Evolutionary conservation across 768 basidiomycete species (phyloP), one percentile per base, ranked within the genome.

Genomic region (Cystofilobasidium bisporidii): DNA sequence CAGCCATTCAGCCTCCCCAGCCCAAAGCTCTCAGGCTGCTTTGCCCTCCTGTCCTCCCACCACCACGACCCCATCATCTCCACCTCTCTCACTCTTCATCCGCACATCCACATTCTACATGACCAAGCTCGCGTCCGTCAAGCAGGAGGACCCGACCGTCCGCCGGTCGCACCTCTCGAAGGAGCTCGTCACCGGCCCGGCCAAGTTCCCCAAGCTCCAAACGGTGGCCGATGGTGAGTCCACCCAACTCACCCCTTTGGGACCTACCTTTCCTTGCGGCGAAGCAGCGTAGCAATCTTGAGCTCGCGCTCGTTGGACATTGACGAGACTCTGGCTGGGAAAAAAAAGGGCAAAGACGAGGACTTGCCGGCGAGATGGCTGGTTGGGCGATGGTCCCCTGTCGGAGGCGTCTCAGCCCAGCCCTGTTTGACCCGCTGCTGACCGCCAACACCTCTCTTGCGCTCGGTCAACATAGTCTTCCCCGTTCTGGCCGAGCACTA

Each of bases 151-250:
- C 61, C 72, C 75, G 2, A 58, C 72, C 18, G 67, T 75, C 38
- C 70, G 76, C 20, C 43, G 76, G 43, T 74, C 71, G 8, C 64
- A 71, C 48, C 72, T 77, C 17, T 73, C 72, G 3, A 71, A 76
- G 56, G 69, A 72, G 43, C 71, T 77, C 40, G 67, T 77, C 3
- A 71, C 74, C 4, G 26, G 67, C 20, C 76, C 76, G 8, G 71
- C 69, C 10, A 73, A 72, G 12, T 72, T 72, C 28, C 69, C 41
- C 30, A 59, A 71, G 56, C 70, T 77, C 47, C 69, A 71, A 12
- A 70, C 72, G 30, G 74, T 77, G 1, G 73, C 72, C 22, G 76
- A 77, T 60, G 70, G 75, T 60, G 66, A 72, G 71, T 63, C 69
- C 24, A 73, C 72, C 45, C 9, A n/a, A 20, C 43, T 45, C 41